Evolutionary conservation across 306 rosid genomes (phyloP).

Genomic region (Vigna radiata): DNA sequence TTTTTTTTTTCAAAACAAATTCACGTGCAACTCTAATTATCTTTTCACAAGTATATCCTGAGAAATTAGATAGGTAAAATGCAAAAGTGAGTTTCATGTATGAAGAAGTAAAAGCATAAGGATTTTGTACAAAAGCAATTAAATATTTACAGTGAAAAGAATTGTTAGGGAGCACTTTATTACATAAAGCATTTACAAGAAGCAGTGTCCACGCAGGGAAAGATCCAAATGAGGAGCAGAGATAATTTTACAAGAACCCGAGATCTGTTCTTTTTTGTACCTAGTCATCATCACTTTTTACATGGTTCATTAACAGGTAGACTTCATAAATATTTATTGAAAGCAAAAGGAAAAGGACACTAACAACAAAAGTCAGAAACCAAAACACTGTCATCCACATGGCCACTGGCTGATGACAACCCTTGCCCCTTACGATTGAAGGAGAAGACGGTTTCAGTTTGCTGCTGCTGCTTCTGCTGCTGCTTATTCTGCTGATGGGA

Average conservation of each 20-base stretch:
- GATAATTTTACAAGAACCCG: neutral
- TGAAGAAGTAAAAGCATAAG: neutral
- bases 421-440: conserved; percentile 21
- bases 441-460: conserved; percentile 42
- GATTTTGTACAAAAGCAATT: neutral
- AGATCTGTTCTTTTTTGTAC: conserved; percentile 4
- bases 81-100: neutral
- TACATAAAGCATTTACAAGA: conserved; percentile 37
- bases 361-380: conserved; percentile 44
- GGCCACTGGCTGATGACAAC: conserved; percentile 6
- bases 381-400: conserved; percentile 23
- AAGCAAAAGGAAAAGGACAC: conserved; percentile 4
- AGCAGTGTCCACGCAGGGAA: conserved; percentile 39
- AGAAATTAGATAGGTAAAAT: neutral
- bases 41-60: neutral
- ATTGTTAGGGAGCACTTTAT: conserved; percentile 42
- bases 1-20: too few species aligned
- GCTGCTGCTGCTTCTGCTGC: conserved; percentile 54
- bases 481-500: conserved; percentile 75
- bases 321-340: conserved; percentile 38
- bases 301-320: conserved; percentile 41
- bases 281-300: conserved; percentile 31
- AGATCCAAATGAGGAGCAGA: conserved; percentile 27
- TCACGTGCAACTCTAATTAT: too few species aligned
- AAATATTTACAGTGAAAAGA: conserved; percentile 25